Base-by-base conservation (phyloP, 2,329 filamentous ascomycete genomes). In the Chaetomium olivaceum region DNA sequence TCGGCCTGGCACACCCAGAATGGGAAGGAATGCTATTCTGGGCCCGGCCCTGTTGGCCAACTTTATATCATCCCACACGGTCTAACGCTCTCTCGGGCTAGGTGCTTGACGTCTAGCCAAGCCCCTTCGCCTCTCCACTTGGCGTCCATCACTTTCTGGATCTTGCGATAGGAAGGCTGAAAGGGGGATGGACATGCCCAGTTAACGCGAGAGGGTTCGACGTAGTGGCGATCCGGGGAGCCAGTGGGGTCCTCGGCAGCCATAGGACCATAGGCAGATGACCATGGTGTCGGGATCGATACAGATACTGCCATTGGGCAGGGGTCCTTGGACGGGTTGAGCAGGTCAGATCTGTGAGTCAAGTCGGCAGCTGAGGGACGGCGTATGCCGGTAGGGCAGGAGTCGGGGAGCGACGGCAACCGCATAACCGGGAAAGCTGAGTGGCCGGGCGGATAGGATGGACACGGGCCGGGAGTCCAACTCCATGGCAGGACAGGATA, bases 211-310 rank as follows among this genome's bases (percentile, higher is more conserved):
- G 48, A 46, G 43, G 36, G 27, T 65, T 63, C 57, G 25, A 29
- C 5, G 6, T 21, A 46, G 66, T 68, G 66, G 66, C 66, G 46
- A 58, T 50, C 19, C 23, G 48, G 29, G 54, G 48, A 39, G 9
- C 11, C 39, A 54, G 54, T 46, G 29, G 58, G 25, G 55, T 16
- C 25, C 46, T 50, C 62, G 65, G 48, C 16, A 46, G 54, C 55
- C 59, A 62, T 56, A n/a, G 23, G 23, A 54, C 55, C 59, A 62
- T 56, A n/a, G 23, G 23, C 3, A 11, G 43, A 21, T 21, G 23
- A 16, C 54, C 46, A 52, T 63, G 61, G 23, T 46, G 61, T 29
- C 14, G 55, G 16, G 60, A 60, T 50, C 27, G 14, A 60, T 56
- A n/a, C 19, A 23, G 6, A 48, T n/a, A 21, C 14, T 23, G 21